Evolutionary conservation across 192 early-diverging fungal genomes (phyloP).

Genomic region (Entomortierella beljakovae): DNA sequence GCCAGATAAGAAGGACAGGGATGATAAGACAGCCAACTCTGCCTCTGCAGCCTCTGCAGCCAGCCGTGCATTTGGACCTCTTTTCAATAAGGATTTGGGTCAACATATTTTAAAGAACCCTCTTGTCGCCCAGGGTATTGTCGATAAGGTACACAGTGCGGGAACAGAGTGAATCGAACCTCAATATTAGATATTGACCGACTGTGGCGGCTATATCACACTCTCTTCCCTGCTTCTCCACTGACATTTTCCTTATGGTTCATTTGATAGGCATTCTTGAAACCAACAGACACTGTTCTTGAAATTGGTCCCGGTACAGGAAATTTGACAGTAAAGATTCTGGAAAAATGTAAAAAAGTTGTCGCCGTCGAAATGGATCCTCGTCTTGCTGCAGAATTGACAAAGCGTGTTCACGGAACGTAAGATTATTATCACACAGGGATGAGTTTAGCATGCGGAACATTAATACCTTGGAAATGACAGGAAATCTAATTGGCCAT

Average conservation of each 20-base stretch:
- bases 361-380: slow-evolving; percentile 98
- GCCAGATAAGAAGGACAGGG: slow-evolving; percentile 46
- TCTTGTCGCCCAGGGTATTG: slow-evolving; percentile 93
- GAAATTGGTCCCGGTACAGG: slow-evolving; percentile 99
- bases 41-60: slow-evolving; percentile 40
- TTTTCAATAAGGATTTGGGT: slow-evolving; percentile 97
- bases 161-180: too few species aligned
- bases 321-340: slow-evolving; percentile 95
- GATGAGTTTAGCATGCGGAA: too few species aligned
- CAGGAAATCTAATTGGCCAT: too few species aligned
- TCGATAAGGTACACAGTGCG: slow-evolving; percentile 85
- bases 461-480: too few species aligned
- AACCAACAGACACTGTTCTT: slow-evolving; percentile 79
- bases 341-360: slow-evolving; percentile 93
- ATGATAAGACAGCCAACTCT: slow-evolving; percentile 26
- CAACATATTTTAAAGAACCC: slow-evolving; percentile 99
- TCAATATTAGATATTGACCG: too few species aligned
- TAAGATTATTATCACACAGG: slow-evolving; percentile 51
- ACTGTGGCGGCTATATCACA: too few species aligned
- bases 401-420: slow-evolving; percentile 97
- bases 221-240: too few species aligned
- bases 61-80: slow-evolving; percentile 78
- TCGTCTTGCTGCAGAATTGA: slow-evolving; percentile 94
- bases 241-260: too few species aligned
- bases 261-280: slow-evolving; percentile 66